Evolutionary conservation across 2,329 filamentous ascomycete species (phyloP).

Genomic region (Colletotrichum paranaense): DNA sequence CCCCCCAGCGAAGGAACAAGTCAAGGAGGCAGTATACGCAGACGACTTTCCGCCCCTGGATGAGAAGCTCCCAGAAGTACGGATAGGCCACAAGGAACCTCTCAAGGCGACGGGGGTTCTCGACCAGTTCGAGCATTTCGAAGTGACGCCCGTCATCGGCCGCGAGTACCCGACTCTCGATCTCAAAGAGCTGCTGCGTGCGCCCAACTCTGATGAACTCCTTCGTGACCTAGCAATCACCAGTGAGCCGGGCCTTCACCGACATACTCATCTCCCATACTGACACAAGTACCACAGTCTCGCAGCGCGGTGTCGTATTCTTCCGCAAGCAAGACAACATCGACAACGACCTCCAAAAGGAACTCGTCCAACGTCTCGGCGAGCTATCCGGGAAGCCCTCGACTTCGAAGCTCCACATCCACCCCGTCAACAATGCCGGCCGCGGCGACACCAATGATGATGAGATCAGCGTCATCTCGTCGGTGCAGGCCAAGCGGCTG

Average conservation of each 20-base stretch:
- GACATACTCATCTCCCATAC: background rate
- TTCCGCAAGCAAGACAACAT: conserved; percentile 73
- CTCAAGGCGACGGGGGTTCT: conserved; percentile 62
- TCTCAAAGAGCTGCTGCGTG: conserved; percentile 69
- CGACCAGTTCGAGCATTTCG: conserved; percentile 64
- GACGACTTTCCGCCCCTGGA: conserved; percentile 5
- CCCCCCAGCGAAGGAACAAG: background rate
- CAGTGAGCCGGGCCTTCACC: conserved; percentile 52
- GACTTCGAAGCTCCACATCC: conserved; percentile 68
- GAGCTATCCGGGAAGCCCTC: conserved; percentile 67
- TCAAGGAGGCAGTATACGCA: background rate
- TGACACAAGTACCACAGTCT: conserved; percentile 57
- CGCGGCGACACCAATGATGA: conserved; percentile 65
- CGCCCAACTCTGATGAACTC: conserved; percentile 71
- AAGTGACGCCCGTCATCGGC: conserved; percentile 72
- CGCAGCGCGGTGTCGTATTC: conserved; percentile 76
- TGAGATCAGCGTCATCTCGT: conserved; percentile 74
- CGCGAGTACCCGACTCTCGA: conserved; percentile 69
- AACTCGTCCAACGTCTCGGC: conserved; percentile 70
- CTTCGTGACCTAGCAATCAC: conserved; percentile 76
- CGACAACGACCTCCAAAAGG: conserved; percentile 73
- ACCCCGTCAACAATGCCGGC: conserved; percentile 66
- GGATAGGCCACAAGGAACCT: conserved; percentile 45
- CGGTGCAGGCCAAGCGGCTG: conserved; percentile 62
- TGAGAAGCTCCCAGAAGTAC: conserved; percentile 23